Base-by-base conservation (phyloP, 2,329 filamentous ascomycete genomes). In the Macroventuria anomochaeta region DNA sequence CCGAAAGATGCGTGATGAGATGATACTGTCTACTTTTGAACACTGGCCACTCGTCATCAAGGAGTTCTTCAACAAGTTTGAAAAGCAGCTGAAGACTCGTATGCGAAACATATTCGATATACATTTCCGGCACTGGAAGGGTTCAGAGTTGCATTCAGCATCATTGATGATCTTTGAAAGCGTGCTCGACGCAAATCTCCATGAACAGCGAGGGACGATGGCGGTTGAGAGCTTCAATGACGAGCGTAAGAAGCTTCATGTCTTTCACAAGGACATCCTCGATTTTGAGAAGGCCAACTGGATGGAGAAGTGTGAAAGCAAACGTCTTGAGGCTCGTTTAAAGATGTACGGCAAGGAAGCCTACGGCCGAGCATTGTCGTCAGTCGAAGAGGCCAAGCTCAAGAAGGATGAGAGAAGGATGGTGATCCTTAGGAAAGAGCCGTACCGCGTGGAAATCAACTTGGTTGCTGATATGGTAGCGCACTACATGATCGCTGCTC, bases 401-500 rank as follows among this genome's bases (percentile, higher is more conserved):
- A 46, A 41, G 0, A 64, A 62, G 15, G 70, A 74, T 5, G 55
- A 67, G 1, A 49, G 43, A 2, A 63, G 63, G 36, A 58, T 55
- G 5, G 28, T 34, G 0, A 40, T 70, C 21, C 75, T 90, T 10
- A 81, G 80, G 0, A 69, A 76, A 0, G 88, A 91, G 62, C 77
- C 79, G 0, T 91, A 85, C 60, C 68, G 77, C 1, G 72, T 75
- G 0, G 88, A 91, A 65, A 71, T 92, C 0, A 77, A 81, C 7
- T 83, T 88, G 0, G 82, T 88, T 0, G 80, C 85, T 0, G 85
- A 85, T 3, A 80, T 90, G 37, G 78, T 87, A 0, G 87, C 83
- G 0, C 92, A 91, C 69, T 92, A 92, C 65, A 79, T 84, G 39
- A 82, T 88, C 4, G 88, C 89, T 0, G 82, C 85, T 0, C 75